Conservation (phyloP, 306 rosid genomes). For the Dryas octopetala region DNA sequence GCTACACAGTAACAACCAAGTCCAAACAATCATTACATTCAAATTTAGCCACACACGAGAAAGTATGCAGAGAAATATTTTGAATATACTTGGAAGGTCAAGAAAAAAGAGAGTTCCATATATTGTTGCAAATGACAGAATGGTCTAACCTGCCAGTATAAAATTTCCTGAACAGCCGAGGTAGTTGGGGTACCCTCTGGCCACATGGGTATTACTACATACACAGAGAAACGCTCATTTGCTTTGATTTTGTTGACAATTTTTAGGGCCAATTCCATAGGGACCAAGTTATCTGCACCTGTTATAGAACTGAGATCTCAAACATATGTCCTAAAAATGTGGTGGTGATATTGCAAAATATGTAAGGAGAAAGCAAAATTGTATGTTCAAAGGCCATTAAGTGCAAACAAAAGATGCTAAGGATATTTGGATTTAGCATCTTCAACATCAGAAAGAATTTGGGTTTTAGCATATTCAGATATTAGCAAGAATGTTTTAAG, state of each 20-base stretch:
- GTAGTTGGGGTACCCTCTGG: conserved; percentile 79
- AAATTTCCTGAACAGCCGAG: conserved; percentile 66
- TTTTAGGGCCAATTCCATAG: conserved; percentile 72
- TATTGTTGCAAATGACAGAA: conserved; percentile 8
- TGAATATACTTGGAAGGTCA: background rate
- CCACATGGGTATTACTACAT: conserved; percentile 75
- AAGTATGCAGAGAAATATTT: background rate
- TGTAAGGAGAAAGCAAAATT: background rate
- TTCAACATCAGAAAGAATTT: background rate
- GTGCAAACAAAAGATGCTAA: background rate
- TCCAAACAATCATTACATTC: background rate
- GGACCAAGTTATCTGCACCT: conserved; percentile 73
- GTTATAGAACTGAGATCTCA: conserved; percentile 20
- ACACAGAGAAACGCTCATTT: conserved; percentile 58
- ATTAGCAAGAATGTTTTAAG: background rate
- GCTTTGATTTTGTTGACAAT: conserved; percentile 54
- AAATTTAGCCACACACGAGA: background rate
- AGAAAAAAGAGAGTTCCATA: background rate
- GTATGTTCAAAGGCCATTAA: background rate
- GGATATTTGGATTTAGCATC: background rate
- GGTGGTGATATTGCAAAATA: background rate
- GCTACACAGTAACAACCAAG: background rate
- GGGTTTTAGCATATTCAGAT: background rate
- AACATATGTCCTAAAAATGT: background rate
- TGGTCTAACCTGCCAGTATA: conserved; percentile 69